These are phyloP conservation scores for Xylariaceae sp. DNA, from an alignment of 2,329 filamentous ascomycete species.

Conservation along the genomic window DNA sequence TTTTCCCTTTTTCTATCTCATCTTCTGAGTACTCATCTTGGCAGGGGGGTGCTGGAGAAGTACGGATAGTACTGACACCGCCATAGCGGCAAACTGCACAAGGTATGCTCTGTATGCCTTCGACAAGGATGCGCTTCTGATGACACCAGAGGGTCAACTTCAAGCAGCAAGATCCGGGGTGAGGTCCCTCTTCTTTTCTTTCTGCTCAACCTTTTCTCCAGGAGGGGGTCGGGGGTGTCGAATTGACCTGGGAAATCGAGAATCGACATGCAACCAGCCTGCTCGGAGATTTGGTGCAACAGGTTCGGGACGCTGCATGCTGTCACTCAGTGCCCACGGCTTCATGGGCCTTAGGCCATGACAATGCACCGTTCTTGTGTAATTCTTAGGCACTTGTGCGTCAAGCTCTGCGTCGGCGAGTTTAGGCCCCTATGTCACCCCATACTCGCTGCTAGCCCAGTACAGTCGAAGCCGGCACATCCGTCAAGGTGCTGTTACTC, in stretches of 20 bases:
- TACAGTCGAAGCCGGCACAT: neutral
- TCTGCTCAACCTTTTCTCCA: neutral
- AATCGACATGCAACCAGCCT: conserved; percentile 27
- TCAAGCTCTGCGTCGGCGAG: neutral
- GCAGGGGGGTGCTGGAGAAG: neutral
- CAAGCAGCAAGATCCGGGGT: neutral
- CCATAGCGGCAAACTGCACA: neutral
- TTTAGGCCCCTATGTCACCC: neutral
- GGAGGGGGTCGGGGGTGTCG: neutral
- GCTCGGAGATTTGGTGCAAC: conserved; percentile 29
- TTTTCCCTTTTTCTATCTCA: neutral
- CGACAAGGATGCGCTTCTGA: neutral
- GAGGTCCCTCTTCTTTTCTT: neutral
- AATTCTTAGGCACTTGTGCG: conserved; percentile 11
- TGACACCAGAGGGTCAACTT: neutral
- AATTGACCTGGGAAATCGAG: conserved; percentile 15
- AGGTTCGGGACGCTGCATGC: conserved; percentile 20
- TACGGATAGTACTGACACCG: neutral
- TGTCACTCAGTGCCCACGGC: conserved; percentile 10
- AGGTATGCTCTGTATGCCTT: neutral
- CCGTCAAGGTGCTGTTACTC: neutral
- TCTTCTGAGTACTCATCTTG: neutral
- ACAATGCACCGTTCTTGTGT: conserved; percentile 3
- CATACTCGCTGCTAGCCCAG: neutral
- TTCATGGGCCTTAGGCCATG: conserved; percentile 3